Conservation (phyloP, 1,284 basidiomycete species). For the Tremellales sp. region DNA sequence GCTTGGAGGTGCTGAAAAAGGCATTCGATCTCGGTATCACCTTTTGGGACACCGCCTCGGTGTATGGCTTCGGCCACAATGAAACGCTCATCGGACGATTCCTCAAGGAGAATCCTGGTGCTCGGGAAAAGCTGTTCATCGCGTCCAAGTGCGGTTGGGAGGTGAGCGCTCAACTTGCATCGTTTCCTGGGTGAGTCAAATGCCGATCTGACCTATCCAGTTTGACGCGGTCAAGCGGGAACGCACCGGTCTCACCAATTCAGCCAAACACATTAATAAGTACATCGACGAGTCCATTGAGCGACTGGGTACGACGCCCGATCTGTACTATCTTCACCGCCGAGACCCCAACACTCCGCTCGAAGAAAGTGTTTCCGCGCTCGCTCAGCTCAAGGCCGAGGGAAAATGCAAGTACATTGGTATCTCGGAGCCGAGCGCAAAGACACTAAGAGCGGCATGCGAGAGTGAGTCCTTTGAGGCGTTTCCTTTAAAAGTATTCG, state of each 20-base stretch:
- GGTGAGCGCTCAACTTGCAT: conserved; percentile 11
- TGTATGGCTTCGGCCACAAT: conserved; percentile 44
- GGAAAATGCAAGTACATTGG: conserved; percentile 49
- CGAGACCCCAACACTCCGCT: conserved; percentile 38
- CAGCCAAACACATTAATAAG: conserved; percentile 34
- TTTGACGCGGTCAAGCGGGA: no score
- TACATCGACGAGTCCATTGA: conserved; percentile 41
- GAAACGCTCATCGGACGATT: conserved; percentile 45
- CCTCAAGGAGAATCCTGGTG: conserved; percentile 17
- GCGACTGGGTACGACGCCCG: conserved; percentile 43
- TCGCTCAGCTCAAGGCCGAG: conserved; percentile 43
- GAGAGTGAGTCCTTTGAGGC: conserved; percentile 21
- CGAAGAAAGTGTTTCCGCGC: conserved; percentile 35
- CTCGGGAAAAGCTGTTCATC: conserved; percentile 45
- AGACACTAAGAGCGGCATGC: conserved; percentile 61
- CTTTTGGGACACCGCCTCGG: conserved; percentile 41
- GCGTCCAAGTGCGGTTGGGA: conserved; percentile 47
- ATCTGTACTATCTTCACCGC: conserved; percentile 50
- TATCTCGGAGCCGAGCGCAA: conserved; percentile 57
- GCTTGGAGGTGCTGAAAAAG: conserved; percentile 19
- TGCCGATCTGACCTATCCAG: no score
- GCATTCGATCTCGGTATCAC: conserved; percentile 41
- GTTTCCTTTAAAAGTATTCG: not conserved
- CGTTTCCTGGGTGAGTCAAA: not conserved
- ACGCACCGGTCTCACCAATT: conserved; percentile 22